phyloP scores from a whole-genome alignment of 805 yeast species.

The Jamesozyma rosinii region DNA sequence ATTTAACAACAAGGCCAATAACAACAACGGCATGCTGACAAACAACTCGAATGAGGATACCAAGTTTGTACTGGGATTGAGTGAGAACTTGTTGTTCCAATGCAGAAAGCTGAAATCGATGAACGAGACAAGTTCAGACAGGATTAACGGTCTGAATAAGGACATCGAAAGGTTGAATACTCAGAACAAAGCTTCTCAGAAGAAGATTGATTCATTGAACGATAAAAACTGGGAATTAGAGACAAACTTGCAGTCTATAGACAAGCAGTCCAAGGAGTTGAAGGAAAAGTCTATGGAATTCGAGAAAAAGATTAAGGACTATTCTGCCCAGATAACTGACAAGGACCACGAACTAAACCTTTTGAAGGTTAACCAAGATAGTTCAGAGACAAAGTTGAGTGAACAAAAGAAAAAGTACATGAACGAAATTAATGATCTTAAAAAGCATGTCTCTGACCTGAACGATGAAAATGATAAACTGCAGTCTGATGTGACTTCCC shows the following conservation, averaged over 20 bases:
- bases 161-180: constrained; percentile 4
- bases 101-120: constrained; percentile 65
- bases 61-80: constrained; percentile 62
- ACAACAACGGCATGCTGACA: constrained; percentile 23
- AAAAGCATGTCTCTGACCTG: constrained; percentile 44
- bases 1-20: constrained; percentile 13
- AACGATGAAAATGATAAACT: constrained; percentile 59
- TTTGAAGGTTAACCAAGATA: constrained; percentile 32
- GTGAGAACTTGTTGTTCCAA: constrained; percentile 62
- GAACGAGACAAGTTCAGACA: constrained; percentile 34
- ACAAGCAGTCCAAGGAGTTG: constrained; percentile 28
- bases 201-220: constrained; percentile 40
- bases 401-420: constrained; percentile 31
- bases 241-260: constrained; percentile 35
- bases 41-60: constrained; percentile 40
- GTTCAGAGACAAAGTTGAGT: constrained; percentile 34
- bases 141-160: constrained; percentile 1
- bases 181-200: constrained; percentile 10
- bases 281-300: constrained; percentile 36
- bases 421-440: constrained; percentile 41
- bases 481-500: not conserved
- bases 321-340: constrained; percentile 26
- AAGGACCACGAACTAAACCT: constrained; percentile 39
- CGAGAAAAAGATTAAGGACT: constrained; percentile 1
- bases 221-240: constrained; percentile 63